phyloP scores from a whole-genome alignment of 2,329 filamentous ascomycete genomes.

The Fusarium multiceps region DNA sequence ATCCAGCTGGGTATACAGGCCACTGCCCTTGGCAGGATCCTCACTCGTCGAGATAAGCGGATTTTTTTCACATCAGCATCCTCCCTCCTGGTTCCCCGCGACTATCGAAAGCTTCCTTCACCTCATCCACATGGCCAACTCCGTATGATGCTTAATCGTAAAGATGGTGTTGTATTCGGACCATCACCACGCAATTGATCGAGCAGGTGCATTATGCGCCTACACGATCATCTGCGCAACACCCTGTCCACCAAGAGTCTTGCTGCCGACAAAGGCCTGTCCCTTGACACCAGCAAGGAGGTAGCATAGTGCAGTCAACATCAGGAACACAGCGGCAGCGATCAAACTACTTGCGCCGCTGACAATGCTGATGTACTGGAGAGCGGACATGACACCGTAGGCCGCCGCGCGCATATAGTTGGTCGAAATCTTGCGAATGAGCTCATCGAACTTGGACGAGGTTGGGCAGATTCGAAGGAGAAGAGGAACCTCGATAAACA shows the following conservation, averaged over 20 bases:
- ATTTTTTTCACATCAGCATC: slow-evolving; percentile 22
- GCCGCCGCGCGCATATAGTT: slow-evolving; percentile 96
- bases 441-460: slow-evolving; percentile 85
- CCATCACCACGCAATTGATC: neutral
- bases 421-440: slow-evolving; percentile 91
- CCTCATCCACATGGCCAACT: neutral
- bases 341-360: slow-evolving; percentile 77
- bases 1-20: slow-evolving; percentile 46
- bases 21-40: slow-evolving; percentile 42
- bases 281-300: slow-evolving; percentile 81
- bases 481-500: slow-evolving; percentile 91
- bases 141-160: neutral
- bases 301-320: slow-evolving; percentile 84
- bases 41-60: slow-evolving; percentile 39
- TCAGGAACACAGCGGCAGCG: slow-evolving; percentile 84
- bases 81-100: neutral
- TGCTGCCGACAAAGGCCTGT: slow-evolving; percentile 90
- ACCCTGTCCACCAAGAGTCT: slow-evolving; percentile 92
- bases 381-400: slow-evolving; percentile 81
- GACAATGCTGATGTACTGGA: slow-evolving; percentile 87
- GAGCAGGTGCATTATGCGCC: slow-evolving; percentile 32
- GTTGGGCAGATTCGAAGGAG: slow-evolving; percentile 98
- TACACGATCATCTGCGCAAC: slow-evolving; percentile 98
- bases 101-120: slow-evolving; percentile 1
- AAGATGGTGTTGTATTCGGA: neutral